Percentiles rank a stretch among this genome's conserved stretches.
Conservation (phyloP, 148 eudicot species). For the Rheum nobile region DNA sequence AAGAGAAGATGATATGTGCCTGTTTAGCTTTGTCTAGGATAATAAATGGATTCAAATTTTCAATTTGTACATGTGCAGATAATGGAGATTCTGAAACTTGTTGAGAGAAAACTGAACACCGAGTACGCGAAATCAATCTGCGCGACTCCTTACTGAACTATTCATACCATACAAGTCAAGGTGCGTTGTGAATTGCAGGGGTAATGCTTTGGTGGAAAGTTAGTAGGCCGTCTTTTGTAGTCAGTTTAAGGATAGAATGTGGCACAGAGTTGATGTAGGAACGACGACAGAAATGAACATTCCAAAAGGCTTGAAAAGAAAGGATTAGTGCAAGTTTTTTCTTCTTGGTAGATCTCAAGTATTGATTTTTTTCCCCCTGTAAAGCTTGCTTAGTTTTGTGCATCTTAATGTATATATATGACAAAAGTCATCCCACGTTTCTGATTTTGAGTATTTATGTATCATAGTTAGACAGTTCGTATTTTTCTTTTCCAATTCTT, state of each 20-base stretch:
- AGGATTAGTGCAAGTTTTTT: neutral
- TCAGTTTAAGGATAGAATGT: neutral
- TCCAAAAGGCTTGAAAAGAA: neutral
- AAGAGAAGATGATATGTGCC: neutral
- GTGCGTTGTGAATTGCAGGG: neutral
- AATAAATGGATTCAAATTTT: neutral
- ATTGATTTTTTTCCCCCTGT: neutral
- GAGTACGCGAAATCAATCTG: constrained; percentile 28
- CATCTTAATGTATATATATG: neutral
- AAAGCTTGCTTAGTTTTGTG: neutral
- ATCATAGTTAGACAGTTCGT: too few relatives aligned
- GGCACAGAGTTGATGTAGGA: neutral
- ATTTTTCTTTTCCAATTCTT: too few relatives aligned
- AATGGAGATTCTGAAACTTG: constrained; percentile 64
- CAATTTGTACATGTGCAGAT: constrained; percentile 31
- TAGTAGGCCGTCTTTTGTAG: neutral
- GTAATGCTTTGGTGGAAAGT: neutral
- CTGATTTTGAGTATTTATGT: neutral
- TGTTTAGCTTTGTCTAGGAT: neutral
- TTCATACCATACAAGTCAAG: neutral
- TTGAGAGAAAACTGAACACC: constrained; percentile 55
- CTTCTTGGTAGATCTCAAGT: neutral
- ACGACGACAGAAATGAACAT: neutral
- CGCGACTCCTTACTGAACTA: constrained; percentile 2
- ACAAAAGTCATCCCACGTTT: neutral